Evolutionary conservation across 306 rosid genomes (phyloP), one percentile per base, ranked within the genome.

Genomic region (Quercus gilva): DNA sequence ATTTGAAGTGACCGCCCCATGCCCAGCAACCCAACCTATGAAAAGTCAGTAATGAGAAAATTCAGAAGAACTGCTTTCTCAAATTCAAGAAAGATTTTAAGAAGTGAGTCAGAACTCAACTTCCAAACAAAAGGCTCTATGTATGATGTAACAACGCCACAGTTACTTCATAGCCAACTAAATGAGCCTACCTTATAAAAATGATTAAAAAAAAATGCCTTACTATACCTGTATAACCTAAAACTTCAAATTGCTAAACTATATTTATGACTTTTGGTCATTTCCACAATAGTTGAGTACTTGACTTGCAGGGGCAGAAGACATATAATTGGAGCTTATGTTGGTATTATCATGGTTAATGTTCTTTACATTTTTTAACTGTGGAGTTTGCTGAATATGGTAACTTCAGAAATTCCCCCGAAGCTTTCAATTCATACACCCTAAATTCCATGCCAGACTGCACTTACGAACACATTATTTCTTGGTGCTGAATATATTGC

Each of bases 21-120:
- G 56, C 99, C 99, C 88, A 92, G 85, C 89, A 95, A 83, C 63
- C 98, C 99, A 69, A 93, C 99, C 99, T 95, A 21, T 56, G 29
- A 81, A 55, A 71, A 37, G 59, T 63, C 18, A 84, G 64, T n/a
- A 57, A 75, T 29, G 57, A 33, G 64, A 71, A 29, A 75, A 49
- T 59, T 25, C 73, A 78, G 65, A 80, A 73, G 37, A 80, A 68
- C 73, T 2, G 57, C 35, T 41, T 52, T 59, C 55, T 31, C 60
- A 74, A 52, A 82, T 81, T 57, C 51, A 56, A 53, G 73, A 70
- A 41, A 28, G 67, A 77, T 74, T 81, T 58, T 56, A 33, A 13
- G 61, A 69, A 77, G 74, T 37, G 60, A 70, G 63, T 25, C 56
- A 57, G 20, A 45, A 58, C 57, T 69, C 71, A 76, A 72, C 5